Evolutionary conservation across 176 grass and related monocot genomes (phyloP).

Genomic region (Aegilops umbellulata): DNA sequence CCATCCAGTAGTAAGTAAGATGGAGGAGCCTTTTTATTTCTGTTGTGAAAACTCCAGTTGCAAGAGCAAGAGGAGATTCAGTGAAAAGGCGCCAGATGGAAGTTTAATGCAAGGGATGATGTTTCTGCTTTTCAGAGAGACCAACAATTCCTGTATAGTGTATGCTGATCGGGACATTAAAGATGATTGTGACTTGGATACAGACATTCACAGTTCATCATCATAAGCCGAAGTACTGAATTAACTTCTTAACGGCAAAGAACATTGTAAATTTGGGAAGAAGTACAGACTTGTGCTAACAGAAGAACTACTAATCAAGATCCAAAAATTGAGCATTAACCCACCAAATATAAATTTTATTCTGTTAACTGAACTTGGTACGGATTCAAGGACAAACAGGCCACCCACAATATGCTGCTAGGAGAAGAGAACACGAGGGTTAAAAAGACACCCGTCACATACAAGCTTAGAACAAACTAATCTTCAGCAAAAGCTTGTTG

Average conservation of each 20-base stretch:
- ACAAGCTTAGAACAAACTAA: conserved; percentile 40
- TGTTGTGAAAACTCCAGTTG: too few relatives aligned
- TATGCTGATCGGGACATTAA: neutral
- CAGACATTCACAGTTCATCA: neutral
- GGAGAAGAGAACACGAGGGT: conserved; percentile 37
- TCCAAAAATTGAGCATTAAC: neutral
- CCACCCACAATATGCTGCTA: conserved; percentile 12
- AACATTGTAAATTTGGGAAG: neutral
- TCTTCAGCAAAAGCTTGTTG: conserved; percentile 32
- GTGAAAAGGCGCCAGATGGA: neutral
- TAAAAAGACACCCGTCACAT: conserved; percentile 46
- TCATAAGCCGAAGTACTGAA: neutral
- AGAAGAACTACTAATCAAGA: neutral
- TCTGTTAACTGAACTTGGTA: conserved; percentile 35
- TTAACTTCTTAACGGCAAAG: neutral
- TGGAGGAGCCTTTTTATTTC: too few relatives aligned
- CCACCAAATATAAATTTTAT: conserved; percentile 25
- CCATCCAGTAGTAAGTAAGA: too few relatives aligned
- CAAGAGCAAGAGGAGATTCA: neutral
- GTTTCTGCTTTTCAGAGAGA: neutral
- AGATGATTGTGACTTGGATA: neutral
- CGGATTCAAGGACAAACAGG: conserved; percentile 27
- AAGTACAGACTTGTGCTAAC: neutral
- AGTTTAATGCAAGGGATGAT: neutral
- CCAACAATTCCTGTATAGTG: neutral